Percentiles rank a stretch among this genome's conserved stretches.
phyloP scores from a whole-genome alignment of 2,329 filamentous ascomycete species.

The Calonectria naviculata region DNA sequence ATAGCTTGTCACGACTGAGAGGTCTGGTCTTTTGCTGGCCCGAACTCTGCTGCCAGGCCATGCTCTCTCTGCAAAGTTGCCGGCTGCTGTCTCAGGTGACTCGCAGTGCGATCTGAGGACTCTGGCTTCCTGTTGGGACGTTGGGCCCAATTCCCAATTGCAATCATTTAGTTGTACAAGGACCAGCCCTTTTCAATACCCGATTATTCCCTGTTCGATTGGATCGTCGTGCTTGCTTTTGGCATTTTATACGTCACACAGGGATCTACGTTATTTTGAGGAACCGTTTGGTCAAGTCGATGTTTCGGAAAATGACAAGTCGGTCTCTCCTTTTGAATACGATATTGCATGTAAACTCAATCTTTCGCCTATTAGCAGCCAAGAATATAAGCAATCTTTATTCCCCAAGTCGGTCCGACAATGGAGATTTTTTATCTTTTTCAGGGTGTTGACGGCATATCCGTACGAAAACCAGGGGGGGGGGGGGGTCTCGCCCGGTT shows the following conservation, averaged over 20 bases:
- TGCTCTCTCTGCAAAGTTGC: slow-evolving; percentile 11
- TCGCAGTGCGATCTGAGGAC: slow-evolving; percentile 10
- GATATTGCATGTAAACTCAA: not conserved
- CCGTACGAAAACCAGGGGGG: slow-evolving; percentile 1
- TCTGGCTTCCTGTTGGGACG: not conserved
- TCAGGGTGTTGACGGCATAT: slow-evolving; percentile 2
- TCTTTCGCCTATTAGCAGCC: not conserved
- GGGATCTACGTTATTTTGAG: not conserved
- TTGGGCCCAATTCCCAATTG: slow-evolving; percentile 1
- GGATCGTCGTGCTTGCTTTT: slow-evolving; percentile 3
- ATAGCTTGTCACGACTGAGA: slow-evolving; percentile 19
- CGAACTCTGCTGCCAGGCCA: not conserved
- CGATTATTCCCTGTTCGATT: slow-evolving; percentile 34
- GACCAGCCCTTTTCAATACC: slow-evolving; percentile 23
- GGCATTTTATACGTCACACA: not conserved
- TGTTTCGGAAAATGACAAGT: not conserved
- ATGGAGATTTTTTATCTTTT: slow-evolving; percentile 8
- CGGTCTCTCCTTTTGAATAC: not conserved
- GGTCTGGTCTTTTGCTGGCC: slow-evolving; percentile 16
- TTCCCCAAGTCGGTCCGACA: slow-evolving; percentile 1
- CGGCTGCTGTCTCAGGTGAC: slow-evolving; percentile 23
- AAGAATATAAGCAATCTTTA: not conserved
- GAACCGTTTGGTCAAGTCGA: not conserved
- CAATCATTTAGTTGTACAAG: not conserved
- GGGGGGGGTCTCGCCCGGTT: slow-evolving; percentile 11